These are phyloP conservation scores for Trichosporon ovoides DNA, from an alignment of 1,284 basidiomycete species.

Conservation along the genomic window DNA sequence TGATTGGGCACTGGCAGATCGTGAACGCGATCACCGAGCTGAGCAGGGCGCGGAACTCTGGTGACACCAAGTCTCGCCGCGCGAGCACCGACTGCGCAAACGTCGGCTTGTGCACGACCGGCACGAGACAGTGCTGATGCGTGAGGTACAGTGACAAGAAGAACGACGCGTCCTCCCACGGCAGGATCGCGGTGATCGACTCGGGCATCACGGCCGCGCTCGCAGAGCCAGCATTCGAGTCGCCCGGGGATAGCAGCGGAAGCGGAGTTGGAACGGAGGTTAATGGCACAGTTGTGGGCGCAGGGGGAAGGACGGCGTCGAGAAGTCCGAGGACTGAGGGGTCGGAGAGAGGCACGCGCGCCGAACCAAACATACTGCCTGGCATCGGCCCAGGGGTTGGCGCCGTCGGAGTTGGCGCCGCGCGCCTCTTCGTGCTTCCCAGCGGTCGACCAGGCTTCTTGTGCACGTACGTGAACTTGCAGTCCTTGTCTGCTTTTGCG, in stretches of 20 bases:
- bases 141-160: constrained; percentile 29
- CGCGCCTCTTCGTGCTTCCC: constrained; percentile 5
- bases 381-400: not conserved
- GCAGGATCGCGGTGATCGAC: constrained; percentile 9
- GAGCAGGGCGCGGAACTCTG: constrained; percentile 29
- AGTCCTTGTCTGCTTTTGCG: constrained; percentile 3
- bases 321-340: not conserved
- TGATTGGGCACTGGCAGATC: constrained; percentile 29
- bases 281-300: not conserved
- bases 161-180: constrained; percentile 29
- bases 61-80: constrained; percentile 25
- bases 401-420: not conserved
- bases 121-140: constrained; percentile 32
- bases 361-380: constrained; percentile 14
- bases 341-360: constrained; percentile 5
- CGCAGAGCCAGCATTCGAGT: too few species aligned
- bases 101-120: constrained; percentile 31
- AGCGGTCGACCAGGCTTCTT: constrained; percentile 20
- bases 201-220: not conserved
- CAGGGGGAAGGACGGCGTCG: not conserved
- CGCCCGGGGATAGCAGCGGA: too few species aligned
- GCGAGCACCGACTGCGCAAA: constrained; percentile 31
- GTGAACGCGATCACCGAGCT: constrained; percentile 30
- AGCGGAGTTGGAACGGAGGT: not conserved
- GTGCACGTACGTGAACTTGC: constrained; percentile 17